phyloP scores from a whole-genome alignment of 208 protist species.

The Trypanosoma theileri region DNA sequence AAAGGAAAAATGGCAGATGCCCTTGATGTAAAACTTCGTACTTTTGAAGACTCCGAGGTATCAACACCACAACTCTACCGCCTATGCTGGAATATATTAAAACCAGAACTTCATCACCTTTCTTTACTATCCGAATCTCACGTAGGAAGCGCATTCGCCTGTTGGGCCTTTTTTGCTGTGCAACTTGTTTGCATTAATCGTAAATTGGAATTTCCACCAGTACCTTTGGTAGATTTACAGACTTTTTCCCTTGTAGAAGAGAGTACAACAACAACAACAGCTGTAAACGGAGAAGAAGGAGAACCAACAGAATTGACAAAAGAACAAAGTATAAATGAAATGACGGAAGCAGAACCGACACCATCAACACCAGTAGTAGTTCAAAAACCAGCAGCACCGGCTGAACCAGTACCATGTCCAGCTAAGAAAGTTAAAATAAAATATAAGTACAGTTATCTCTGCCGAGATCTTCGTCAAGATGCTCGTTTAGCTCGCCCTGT shows the following conservation, averaged over 20 bases:
- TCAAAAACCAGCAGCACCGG: neutral
- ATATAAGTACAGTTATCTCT: constrained; percentile 54
- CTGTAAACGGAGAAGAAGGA: neutral
- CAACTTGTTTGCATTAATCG: constrained; percentile 48
- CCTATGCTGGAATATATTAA: constrained; percentile 51
- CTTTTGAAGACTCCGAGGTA: constrained; percentile 42
- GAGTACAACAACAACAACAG: neutral
- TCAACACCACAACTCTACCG: constrained; percentile 31
- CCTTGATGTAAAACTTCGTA: constrained; percentile 50
- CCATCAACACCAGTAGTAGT: too few relatives aligned
- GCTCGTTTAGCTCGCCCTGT: neutral
- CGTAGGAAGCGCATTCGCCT: constrained; percentile 29
- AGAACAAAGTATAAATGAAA: too few relatives aligned
- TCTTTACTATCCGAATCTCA: constrained; percentile 23
- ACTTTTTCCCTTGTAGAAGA: constrained; percentile 19
- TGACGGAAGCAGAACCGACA: too few relatives aligned
- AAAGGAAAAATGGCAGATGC: constrained; percentile 42
- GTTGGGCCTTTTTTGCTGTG: constrained; percentile 39
- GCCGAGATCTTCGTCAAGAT: constrained; percentile 32
- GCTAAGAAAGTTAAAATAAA: constrained; percentile 40
- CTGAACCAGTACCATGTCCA: neutral
- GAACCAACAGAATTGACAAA: too few relatives aligned
- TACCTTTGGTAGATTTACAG: constrained; percentile 32
- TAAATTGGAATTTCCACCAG: constrained; percentile 34
- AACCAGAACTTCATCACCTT: constrained; percentile 35